Percentiles rank a stretch among this genome's conserved stretches.
Evolutionary conservation across 139 green algal genomes (phyloP).

Genomic region (Marvania coccoides): DNA sequence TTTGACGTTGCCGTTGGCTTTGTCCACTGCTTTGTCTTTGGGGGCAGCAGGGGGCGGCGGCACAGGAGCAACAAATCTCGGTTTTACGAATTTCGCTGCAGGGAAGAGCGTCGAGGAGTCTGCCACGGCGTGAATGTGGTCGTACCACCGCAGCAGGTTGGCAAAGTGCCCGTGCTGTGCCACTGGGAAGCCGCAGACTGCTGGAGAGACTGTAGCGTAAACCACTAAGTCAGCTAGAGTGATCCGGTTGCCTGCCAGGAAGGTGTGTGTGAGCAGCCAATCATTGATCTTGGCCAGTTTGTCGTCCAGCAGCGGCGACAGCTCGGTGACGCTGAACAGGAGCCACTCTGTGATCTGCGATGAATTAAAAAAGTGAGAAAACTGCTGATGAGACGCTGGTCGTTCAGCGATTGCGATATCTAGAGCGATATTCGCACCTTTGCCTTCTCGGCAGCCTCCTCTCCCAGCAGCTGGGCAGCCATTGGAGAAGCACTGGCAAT

Average conservation of each 20-base stretch:
- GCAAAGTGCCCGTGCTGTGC: slow-evolving; percentile 61
- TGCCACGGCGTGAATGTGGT: slow-evolving; percentile 31
- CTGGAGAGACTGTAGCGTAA: slow-evolving; percentile 25
- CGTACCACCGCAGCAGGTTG: slow-evolving; percentile 65
- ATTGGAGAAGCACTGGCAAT: neutral
- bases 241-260: slow-evolving; percentile 15
- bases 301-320: slow-evolving; percentile 24
- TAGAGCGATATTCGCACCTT: too few species aligned
- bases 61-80: slow-evolving; percentile 15
- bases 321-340: slow-evolving; percentile 9
- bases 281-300: slow-evolving; percentile 18
- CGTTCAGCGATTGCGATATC: too few species aligned
- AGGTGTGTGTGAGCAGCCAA: slow-evolving; percentile 14
- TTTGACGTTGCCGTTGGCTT: neutral
- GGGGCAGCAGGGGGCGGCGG: neutral
- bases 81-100: slow-evolving; percentile 15
- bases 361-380: too few species aligned
- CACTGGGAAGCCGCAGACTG: slow-evolving; percentile 40
- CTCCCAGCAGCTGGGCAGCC: slow-evolving; percentile 4
- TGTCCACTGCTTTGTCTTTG: slow-evolving; percentile 10
- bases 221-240: slow-evolving; percentile 42
- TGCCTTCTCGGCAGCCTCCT: slow-evolving; percentile 1
- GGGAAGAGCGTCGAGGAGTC: slow-evolving; percentile 19
- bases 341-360: slow-evolving; percentile 30
- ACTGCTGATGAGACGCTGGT: too few species aligned